phyloP scores from a whole-genome alignment of 1,284 basidiomycete genomes.

The Naganishia sp. region DNA sequence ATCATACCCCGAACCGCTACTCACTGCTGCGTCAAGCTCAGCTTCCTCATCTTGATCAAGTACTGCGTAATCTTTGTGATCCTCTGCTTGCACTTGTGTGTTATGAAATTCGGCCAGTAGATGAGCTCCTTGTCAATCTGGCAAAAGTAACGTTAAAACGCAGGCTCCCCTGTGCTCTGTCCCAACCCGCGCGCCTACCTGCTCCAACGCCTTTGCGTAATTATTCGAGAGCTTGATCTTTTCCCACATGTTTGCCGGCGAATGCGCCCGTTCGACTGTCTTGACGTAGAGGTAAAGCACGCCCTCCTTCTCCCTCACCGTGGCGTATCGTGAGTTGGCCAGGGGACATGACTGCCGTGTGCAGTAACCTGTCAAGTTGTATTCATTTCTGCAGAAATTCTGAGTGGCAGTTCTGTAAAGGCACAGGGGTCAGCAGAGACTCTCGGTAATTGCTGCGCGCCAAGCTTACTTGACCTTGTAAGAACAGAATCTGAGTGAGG shows the following conservation, averaged over 20 bases:
- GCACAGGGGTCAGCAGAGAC: background rate
- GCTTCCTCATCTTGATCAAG: constrained; percentile 93
- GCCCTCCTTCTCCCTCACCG: constrained; percentile 92
- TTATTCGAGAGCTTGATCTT: constrained; percentile 88
- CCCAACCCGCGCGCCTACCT: constrained; percentile 59
- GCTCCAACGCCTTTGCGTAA: constrained; percentile 91
- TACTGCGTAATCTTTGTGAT: constrained; percentile 99
- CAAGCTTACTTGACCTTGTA: constrained; percentile 91
- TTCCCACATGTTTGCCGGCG: constrained; percentile 97
- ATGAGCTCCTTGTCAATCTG: constrained; percentile 93
- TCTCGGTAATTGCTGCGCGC: no score
- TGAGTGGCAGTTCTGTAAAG: constrained; percentile 76
- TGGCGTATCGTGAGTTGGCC: constrained; percentile 95
- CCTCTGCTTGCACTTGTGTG: constrained; percentile 99
- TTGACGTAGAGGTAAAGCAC: constrained; percentile 95
- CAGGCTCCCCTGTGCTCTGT: background rate
- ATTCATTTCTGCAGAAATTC: constrained; percentile 98
- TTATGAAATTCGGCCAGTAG: constrained; percentile 96
- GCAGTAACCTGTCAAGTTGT: constrained; percentile 98
- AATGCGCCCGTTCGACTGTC: constrained; percentile 95
- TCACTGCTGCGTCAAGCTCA: constrained; percentile 85
- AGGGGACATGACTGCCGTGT: constrained; percentile 94
- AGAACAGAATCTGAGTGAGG: constrained; percentile 66
- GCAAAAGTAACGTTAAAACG: background rate
- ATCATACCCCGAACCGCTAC: constrained; percentile 47